Evolutionary conservation across 2,329 filamentous ascomycete species (phyloP).

Genomic region (Coniella lustricola): DNA sequence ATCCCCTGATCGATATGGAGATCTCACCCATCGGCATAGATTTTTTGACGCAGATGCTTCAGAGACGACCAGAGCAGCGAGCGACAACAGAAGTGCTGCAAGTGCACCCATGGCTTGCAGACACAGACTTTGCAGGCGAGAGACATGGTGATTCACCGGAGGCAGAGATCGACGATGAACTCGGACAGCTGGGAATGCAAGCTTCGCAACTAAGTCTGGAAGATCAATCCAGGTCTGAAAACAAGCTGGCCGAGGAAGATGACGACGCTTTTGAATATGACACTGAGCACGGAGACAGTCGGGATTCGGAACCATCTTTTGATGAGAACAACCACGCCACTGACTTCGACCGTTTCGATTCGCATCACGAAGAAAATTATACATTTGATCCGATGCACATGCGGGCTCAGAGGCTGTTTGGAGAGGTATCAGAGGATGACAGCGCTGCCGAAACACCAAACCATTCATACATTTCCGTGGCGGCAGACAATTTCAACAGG

Average conservation of each 20-base stretch:
- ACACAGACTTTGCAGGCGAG: slow-evolving; percentile 28
- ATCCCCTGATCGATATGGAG: slow-evolving; percentile 49
- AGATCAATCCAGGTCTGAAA: slow-evolving; percentile 52
- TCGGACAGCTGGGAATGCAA: slow-evolving; percentile 49
- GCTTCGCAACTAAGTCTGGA: slow-evolving; percentile 59
- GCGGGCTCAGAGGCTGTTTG: slow-evolving; percentile 41
- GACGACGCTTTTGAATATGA: slow-evolving; percentile 18
- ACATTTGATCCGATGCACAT: slow-evolving; percentile 50
- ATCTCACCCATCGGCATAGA: slow-evolving; percentile 65
- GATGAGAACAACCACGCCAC: slow-evolving; percentile 30
- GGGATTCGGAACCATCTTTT: slow-evolving; percentile 13
- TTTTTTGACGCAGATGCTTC: slow-evolving; percentile 72
- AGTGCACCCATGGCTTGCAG: slow-evolving; percentile 64
- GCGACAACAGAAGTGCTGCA: slow-evolving; percentile 67
- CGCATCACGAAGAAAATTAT: slow-evolving; percentile 67
- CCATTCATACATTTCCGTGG: slow-evolving; percentile 40
- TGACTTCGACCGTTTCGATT: slow-evolving; percentile 50
- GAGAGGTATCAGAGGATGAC: slow-evolving; percentile 50
- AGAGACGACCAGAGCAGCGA: slow-evolving; percentile 69
- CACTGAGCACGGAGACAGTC: slow-evolving; percentile 20
- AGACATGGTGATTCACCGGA: slow-evolving; percentile 39
- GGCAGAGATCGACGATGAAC: slow-evolving; percentile 54
- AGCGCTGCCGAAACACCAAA: slow-evolving; percentile 44
- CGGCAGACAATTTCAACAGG: slow-evolving; percentile 24
- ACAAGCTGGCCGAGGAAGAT: slow-evolving; percentile 28